Percentiles rank a stretch among this genome's conserved stretches.
Conservation (phyloP, 2,329 filamentous ascomycete species). For the Talaromyces sp. region DNA sequence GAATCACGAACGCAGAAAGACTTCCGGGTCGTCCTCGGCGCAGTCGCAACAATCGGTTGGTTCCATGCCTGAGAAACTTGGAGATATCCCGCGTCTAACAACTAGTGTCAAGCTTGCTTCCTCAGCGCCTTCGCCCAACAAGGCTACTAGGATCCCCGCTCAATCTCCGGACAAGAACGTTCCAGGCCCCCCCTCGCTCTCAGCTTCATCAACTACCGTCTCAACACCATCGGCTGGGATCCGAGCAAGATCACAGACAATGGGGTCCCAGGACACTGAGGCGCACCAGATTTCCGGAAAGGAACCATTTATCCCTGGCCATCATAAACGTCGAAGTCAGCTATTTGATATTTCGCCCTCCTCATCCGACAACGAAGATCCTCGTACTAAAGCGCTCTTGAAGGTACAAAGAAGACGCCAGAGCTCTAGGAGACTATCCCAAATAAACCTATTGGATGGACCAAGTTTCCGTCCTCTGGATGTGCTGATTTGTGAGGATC, state of each 20-base stretch:
- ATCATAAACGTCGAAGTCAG: slow-evolving; percentile 88
- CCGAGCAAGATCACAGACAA: slow-evolving; percentile 80
- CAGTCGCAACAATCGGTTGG: slow-evolving; percentile 69
- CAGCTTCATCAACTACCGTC: background rate
- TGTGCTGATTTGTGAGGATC: slow-evolving; percentile 94
- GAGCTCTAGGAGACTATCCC: slow-evolving; percentile 88
- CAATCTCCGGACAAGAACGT: slow-evolving; percentile 58
- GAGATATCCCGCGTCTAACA: slow-evolving; percentile 64
- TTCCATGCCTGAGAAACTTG: slow-evolving; percentile 65
- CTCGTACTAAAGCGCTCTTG: slow-evolving; percentile 82
- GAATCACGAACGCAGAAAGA: slow-evolving; percentile 79
- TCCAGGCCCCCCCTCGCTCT: slow-evolving; percentile 51
- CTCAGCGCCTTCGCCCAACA: slow-evolving; percentile 51
- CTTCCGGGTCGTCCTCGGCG: slow-evolving; percentile 81
- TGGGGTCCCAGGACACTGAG: slow-evolving; percentile 90
- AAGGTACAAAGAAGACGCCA: slow-evolving; percentile 92
- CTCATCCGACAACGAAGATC: slow-evolving; percentile 94
- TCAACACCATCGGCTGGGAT: slow-evolving; percentile 26
- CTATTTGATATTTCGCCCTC: slow-evolving; percentile 96
- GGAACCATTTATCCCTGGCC: slow-evolving; percentile 57
- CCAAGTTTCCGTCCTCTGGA: slow-evolving; percentile 88
- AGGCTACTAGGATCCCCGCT: slow-evolving; percentile 34
- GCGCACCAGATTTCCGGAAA: slow-evolving; percentile 57
- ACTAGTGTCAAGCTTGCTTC: slow-evolving; percentile 49
- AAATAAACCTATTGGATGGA: slow-evolving; percentile 78